phyloP scores from a whole-genome alignment of 2,329 filamentous ascomycete genomes.

The Rachicladosporium sp. region DNA sequence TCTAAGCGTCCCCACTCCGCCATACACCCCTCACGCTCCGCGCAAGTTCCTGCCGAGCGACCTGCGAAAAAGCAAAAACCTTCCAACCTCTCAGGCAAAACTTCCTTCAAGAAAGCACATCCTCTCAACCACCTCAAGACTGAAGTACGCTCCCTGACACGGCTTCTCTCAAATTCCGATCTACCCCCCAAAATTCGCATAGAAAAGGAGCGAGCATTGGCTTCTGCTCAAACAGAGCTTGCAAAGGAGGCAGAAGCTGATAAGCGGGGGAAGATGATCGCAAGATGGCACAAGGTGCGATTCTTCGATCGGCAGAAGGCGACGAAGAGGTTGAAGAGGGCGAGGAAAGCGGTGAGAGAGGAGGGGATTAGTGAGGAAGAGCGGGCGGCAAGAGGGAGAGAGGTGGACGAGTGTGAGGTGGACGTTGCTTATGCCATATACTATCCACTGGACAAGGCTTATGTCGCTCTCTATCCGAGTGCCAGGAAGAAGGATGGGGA shows the following conservation, averaged over 20 bases:
- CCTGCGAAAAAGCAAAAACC: constrained; percentile 14
- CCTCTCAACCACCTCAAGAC: constrained; percentile 54
- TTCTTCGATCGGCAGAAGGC: constrained; percentile 80
- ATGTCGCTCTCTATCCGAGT: constrained; percentile 44
- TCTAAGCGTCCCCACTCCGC: constrained; percentile 13
- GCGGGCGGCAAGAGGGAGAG: constrained; percentile 11
- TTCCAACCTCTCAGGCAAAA: constrained; percentile 11
- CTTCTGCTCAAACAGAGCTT: constrained; percentile 53
- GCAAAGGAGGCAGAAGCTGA: constrained; percentile 47
- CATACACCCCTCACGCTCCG: constrained; percentile 15
- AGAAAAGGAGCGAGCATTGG: constrained; percentile 61
- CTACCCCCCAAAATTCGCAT: constrained; percentile 56
- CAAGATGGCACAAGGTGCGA: constrained; percentile 69
- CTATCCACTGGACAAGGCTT: constrained; percentile 58
- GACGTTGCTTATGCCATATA: constrained; percentile 65
- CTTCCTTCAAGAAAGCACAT: constrained; percentile 23
- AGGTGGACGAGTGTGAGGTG: constrained; percentile 43
- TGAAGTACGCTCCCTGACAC: constrained; percentile 55
- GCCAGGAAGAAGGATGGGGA: constrained; percentile 21
- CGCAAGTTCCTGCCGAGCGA: constrained; percentile 11
- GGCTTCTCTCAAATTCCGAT: constrained; percentile 42
- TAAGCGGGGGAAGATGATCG: constrained; percentile 56
- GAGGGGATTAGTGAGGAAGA: constrained; percentile 27
- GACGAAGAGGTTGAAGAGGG: constrained; percentile 51
- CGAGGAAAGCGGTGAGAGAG: constrained; percentile 45